Conservation (phyloP, 768 basidiomycete genomes). For the Tulasnella sp. region DNA sequence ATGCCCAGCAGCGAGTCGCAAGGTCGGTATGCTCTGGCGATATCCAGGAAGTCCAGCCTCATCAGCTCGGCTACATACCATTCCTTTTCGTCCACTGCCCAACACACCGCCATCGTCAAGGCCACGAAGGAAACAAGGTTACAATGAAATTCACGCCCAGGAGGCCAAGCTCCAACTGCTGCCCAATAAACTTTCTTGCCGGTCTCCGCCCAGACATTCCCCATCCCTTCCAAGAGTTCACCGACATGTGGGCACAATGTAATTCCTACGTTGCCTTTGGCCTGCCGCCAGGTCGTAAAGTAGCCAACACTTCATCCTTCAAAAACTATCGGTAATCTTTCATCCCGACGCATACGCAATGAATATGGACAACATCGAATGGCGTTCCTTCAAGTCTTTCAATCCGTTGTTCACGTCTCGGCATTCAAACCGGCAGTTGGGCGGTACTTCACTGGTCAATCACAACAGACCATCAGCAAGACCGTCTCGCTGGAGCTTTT, state of each 20-base stretch:
- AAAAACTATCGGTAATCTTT: constrained; percentile 1
- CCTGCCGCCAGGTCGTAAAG: not conserved
- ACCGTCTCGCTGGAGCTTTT: not conserved
- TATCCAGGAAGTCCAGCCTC: not conserved
- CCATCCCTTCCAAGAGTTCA: constrained; percentile 3
- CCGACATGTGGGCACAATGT: not conserved
- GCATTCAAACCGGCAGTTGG: constrained; percentile 10
- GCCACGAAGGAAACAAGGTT: no score
- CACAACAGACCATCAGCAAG: not conserved
- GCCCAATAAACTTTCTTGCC: not conserved
- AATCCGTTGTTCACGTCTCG: constrained; percentile 6
- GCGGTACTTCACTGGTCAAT: not conserved
- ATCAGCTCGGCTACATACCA: constrained; percentile 2
- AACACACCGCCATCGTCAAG: no score
- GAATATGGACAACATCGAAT: constrained; percentile 11
- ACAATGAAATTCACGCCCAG: not conserved
- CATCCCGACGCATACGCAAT: not conserved
- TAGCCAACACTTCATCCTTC: not conserved
- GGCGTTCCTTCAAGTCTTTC: not conserved
- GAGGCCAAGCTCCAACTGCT: constrained; percentile 3
- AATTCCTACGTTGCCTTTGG: not conserved
- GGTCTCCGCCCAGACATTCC: not conserved
- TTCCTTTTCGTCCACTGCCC: not conserved
- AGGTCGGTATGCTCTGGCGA: not conserved
- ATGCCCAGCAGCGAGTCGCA: not conserved